Evolutionary conservation across 2,329 filamentous ascomycete genomes (phyloP).

Genomic region (Diaporthe sp.): DNA sequence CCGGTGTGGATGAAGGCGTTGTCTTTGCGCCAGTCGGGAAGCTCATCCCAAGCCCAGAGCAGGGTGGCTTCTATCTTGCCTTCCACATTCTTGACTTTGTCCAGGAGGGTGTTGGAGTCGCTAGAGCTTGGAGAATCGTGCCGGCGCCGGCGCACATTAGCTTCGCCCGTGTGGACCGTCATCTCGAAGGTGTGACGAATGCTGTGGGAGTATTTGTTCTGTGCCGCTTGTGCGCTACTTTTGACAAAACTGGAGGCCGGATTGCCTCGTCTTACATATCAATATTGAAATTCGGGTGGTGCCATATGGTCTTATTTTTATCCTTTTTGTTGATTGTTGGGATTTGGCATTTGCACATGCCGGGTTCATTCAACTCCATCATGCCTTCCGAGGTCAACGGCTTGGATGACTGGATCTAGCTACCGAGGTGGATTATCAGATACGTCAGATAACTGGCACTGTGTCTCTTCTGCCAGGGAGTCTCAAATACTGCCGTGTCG

Average conservation of each 20-base stretch:
- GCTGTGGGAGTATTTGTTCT: not conserved
- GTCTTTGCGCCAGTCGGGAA: conserved; percentile 71
- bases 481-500: too few relatives aligned
- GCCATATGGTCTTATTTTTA: conserved; percentile 8
- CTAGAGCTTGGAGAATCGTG: conserved; percentile 2
- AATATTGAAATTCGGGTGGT: not conserved
- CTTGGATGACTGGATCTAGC: not conserved
- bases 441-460: conserved; percentile 17
- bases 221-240: too few relatives aligned
- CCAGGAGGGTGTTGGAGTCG: conserved; percentile 42
- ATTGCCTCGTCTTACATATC: not conserved
- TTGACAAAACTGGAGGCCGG: not conserved
- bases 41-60: conserved; percentile 69
- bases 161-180: conserved; percentile 5
- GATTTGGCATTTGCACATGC: conserved; percentile 36
- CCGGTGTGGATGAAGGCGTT: conserved; percentile 68
- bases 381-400: conserved; percentile 39
- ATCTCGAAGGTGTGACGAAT: not conserved
- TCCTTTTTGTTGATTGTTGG: conserved; percentile 37
- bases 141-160: conserved; percentile 33
- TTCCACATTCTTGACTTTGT: conserved; percentile 53
- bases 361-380: conserved; percentile 8
- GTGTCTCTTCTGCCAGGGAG: not conserved
- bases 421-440: not conserved
- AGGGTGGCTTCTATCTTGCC: conserved; percentile 56